Evolutionary conservation across 2,329 filamentous ascomycete species (phyloP), one percentile per base, ranked within the genome.

Genomic region (Fusarium beomiforme): DNA sequence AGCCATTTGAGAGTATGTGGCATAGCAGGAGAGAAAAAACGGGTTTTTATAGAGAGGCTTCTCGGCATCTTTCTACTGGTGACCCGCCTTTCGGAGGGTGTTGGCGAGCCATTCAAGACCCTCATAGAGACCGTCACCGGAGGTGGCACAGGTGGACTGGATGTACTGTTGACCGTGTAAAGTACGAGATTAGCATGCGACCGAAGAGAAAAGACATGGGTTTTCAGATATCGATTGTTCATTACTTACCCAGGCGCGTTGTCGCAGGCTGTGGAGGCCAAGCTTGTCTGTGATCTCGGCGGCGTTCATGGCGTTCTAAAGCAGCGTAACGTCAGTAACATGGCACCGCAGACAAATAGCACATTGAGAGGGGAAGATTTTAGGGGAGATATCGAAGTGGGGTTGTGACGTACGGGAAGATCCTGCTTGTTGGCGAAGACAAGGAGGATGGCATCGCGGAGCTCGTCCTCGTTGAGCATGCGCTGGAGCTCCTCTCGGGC

Each of bases 381-480:
- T 51, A 47, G 37, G 55, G 21, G 69, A 55, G 39, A 41, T 54
- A 46, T 60, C 39, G 57, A 54, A 59, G 64, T 57, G 67, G 64
- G 67, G 67, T 75, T 41, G 73, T 75, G 72, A 89, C 94, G 83
- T 88, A 98, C 96, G 78, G 92, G 92, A 84, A 98, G 87, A 95
- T 99, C 96, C 89, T 99, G 96, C 90, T 99, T 99, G 91, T 99
- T 99, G 85, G 96, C 96, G 81, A 99, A 99, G 80, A 99, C 95
- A 79, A 99, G 87, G 78, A 99, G 90, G 78, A 98, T 91, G 76
- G 96, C 96, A 83, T 99, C 96, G 83, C 95, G 93, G 84, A 99
- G 94, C 88, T 99, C 96, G 77, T 97, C 93, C 86, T 99, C 96
- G 86, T 98, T 97, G 83, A 99, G 91, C 91, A 99, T 99, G 83